Conservation (phyloP, 768 basidiomycete genomes). For the Rhodotorula taiwanensis region DNA sequence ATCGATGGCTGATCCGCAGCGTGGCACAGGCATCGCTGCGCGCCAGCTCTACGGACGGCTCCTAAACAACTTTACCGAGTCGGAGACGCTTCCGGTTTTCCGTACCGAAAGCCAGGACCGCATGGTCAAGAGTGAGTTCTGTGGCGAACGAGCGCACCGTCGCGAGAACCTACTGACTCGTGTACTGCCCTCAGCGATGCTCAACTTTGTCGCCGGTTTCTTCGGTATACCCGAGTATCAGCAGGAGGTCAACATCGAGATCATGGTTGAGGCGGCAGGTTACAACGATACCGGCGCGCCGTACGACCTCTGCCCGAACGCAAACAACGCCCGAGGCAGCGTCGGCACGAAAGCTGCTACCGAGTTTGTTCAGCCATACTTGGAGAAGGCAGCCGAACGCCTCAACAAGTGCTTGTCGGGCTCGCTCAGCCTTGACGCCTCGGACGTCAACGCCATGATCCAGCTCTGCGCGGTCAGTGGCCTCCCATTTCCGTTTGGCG, state of each 20-base stretch:
- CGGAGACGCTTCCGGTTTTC: slow-evolving; percentile 61
- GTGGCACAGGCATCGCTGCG: slow-evolving; percentile 62
- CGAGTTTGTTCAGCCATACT: slow-evolving; percentile 2
- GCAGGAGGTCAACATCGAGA: slow-evolving; percentile 41
- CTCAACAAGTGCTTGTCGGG: slow-evolving; percentile 35
- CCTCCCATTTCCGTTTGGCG: too few relatives aligned
- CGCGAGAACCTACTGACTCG: slow-evolving; percentile 53
- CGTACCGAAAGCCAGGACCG: slow-evolving; percentile 55
- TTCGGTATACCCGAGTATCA: slow-evolving; percentile 44
- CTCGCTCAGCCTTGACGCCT: slow-evolving; percentile 38
- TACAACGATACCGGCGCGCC: slow-evolving; percentile 41
- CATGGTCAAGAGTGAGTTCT: slow-evolving; percentile 46
- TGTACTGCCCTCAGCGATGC: slow-evolving; percentile 38
- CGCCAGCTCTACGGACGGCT: slow-evolving; percentile 61
- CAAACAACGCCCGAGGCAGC: neutral
- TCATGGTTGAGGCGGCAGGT: slow-evolving; percentile 42
- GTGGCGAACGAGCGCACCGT: too few relatives aligned
- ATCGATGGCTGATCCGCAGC: too few relatives aligned
- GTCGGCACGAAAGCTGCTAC: slow-evolving; percentile 14
- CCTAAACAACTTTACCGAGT: slow-evolving; percentile 60
- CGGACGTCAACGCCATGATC: slow-evolving; percentile 42
- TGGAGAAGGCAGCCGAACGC: slow-evolving; percentile 35
- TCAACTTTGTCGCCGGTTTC: slow-evolving; percentile 53
- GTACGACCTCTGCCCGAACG: slow-evolving; percentile 7
- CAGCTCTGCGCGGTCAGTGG: slow-evolving; percentile 46